These are phyloP conservation scores for Teunomyces panamensis DNA, from an alignment of 805 yeast genomes.

Conservation along the genomic window DNA sequence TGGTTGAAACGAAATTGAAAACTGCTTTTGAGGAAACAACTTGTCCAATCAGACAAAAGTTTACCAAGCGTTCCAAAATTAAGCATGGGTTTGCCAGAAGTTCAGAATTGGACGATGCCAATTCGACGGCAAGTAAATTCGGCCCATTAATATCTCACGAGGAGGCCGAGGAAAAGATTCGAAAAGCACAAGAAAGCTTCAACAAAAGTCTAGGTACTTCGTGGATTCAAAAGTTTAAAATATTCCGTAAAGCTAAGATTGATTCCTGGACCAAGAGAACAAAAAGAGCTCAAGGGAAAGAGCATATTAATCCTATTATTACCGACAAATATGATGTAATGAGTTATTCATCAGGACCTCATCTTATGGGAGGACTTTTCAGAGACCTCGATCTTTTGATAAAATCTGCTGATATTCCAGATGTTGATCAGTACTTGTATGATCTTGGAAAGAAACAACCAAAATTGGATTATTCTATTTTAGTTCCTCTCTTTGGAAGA, in stretches of 20 bases:
- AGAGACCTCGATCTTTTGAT: constrained; percentile 29
- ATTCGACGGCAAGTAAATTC: neutral
- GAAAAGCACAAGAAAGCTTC: constrained; percentile 23
- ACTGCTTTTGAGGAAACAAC: neutral
- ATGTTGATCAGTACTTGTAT: constrained; percentile 36
- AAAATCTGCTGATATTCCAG: constrained; percentile 24
- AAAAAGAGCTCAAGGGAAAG: constrained; percentile 33
- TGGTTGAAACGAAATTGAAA: neutral
- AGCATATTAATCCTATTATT: constrained; percentile 26
- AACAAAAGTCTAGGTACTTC: constrained; percentile 26
- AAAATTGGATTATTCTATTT: constrained; percentile 49
- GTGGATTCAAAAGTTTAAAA: constrained; percentile 32
- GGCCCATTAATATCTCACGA: constrained; percentile 13
- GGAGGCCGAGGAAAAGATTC: constrained; percentile 26
- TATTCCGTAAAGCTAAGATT: constrained; percentile 21
- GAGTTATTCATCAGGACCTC: constrained; percentile 33
- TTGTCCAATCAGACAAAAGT: neutral
- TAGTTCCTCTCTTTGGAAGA: constrained; percentile 49
- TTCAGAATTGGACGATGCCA: neutral
- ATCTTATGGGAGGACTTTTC: constrained; percentile 28
- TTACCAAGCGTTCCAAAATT: neutral
- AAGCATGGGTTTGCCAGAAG: neutral
- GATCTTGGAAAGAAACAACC: constrained; percentile 51
- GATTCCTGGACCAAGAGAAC: constrained; percentile 25
- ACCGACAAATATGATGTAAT: constrained; percentile 33